phyloP scores from a whole-genome alignment of 805 yeast genomes.

The Starmerella floricola region DNA sequence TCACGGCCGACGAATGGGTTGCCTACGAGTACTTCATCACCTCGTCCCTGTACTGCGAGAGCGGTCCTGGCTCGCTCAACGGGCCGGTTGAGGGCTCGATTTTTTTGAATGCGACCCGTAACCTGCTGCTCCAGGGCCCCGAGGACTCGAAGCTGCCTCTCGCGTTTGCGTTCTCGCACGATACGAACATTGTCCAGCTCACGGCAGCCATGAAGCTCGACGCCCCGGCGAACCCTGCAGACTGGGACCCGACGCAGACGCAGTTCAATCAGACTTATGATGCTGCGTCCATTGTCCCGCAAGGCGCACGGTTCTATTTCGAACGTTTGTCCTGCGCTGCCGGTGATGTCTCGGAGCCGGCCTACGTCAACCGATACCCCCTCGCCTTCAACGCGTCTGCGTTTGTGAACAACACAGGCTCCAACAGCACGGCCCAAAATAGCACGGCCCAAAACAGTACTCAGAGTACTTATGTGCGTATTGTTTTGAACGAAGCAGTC shows the following conservation, averaged over 20 bases:
- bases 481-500: constrained; percentile 43
- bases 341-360: constrained; percentile 1
- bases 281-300: constrained; percentile 32
- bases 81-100: constrained; percentile 34
- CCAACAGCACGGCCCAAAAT: constrained; percentile 1
- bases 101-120: constrained; percentile 39
- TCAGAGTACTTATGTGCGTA: constrained; percentile 36
- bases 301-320: constrained; percentile 26
- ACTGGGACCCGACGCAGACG: constrained; percentile 31
- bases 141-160: constrained; percentile 29
- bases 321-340: constrained; percentile 32
- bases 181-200: constrained; percentile 43
- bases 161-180: constrained; percentile 44
- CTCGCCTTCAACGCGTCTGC: constrained; percentile 11
- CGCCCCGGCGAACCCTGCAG: constrained; percentile 27
- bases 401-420: constrained; percentile 7
- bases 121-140: constrained; percentile 35
- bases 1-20: constrained; percentile 24
- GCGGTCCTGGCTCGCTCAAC: constrained; percentile 26
- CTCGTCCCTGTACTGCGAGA: constrained; percentile 21
- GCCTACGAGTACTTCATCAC: constrained; percentile 22
- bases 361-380: constrained; percentile 11
- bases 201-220: constrained; percentile 40
- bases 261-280: constrained; percentile 39
- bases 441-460: constrained; percentile 35